These are phyloP conservation scores for Rhodotorula diobovata DNA, from an alignment of 768 basidiomycete genomes.

Conservation along the genomic window DNA sequence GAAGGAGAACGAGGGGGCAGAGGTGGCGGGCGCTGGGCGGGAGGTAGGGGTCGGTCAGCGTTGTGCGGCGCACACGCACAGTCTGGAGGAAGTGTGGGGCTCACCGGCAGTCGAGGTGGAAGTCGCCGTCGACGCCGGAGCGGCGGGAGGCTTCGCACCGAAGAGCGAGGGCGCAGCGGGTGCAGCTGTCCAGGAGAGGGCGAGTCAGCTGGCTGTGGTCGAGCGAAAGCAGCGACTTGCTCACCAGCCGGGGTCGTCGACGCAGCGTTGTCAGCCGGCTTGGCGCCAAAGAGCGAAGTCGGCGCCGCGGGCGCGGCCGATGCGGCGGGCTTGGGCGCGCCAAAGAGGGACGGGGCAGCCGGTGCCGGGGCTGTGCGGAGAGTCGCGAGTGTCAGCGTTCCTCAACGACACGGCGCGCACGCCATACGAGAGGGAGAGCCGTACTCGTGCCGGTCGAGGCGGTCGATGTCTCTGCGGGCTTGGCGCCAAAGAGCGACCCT, in stretches of 20 bases:
- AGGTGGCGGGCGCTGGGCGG: background rate
- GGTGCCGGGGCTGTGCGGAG: background rate
- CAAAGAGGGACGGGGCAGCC: background rate
- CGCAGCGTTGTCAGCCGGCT: background rate
- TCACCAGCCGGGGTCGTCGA: background rate
- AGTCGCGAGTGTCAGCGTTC: background rate
- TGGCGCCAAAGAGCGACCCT: constrained; percentile 14
- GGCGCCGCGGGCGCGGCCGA: background rate
- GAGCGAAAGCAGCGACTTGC: background rate
- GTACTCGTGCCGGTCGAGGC: background rate
- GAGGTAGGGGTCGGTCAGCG: too few species aligned
- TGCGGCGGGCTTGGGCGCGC: background rate
- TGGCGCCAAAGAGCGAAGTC: background rate
- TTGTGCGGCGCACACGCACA: too few species aligned
- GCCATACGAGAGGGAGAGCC: background rate
- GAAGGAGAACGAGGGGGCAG: constrained; percentile 8
- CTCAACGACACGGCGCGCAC: background rate
- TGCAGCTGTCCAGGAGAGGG: background rate
- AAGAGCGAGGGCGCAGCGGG: background rate
- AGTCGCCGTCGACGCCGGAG: background rate
- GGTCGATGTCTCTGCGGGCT: constrained; percentile 15
- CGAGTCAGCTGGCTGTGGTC: background rate
- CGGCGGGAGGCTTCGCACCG: constrained; percentile 3
- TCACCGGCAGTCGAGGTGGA: background rate
- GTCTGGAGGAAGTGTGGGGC: background rate